phyloP scores from a whole-genome alignment of 345 rosid species.

The Lepidium aucheri region DNA sequence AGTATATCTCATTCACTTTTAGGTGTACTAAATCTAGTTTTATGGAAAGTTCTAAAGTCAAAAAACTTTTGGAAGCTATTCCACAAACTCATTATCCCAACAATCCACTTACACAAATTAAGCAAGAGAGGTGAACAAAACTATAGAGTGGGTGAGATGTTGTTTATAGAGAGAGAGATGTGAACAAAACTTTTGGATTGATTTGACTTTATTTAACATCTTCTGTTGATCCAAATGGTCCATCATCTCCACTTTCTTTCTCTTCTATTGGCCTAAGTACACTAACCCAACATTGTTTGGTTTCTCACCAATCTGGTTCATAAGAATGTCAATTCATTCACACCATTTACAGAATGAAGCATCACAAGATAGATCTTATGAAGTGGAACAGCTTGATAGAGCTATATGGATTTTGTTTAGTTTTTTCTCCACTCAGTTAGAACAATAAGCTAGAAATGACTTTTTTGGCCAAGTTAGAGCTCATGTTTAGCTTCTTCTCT shows the following conservation, averaged over 20 bases:
- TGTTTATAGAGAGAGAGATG: not conserved
- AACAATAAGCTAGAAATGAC: not conserved
- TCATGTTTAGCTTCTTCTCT: not conserved
- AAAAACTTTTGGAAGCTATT: not conserved
- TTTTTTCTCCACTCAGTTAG: not conserved
- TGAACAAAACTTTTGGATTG: not conserved
- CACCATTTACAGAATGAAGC: not conserved
- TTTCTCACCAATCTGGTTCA: slow-evolving; percentile 11
- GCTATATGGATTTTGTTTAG: not conserved
- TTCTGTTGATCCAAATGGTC: not conserved
- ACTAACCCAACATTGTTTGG: slow-evolving; percentile 1
- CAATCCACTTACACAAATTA: not conserved
- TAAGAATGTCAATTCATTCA: slow-evolving; percentile 10
- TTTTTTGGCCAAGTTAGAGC: not conserved
- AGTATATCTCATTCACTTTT: slow-evolving; percentile 4
- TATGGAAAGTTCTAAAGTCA: not conserved
- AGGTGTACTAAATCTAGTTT: slow-evolving; percentile 11
- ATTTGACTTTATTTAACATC: slow-evolving; percentile 1
- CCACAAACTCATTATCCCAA: not conserved
- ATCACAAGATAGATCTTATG: not conserved
- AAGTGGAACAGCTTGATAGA: slow-evolving; percentile 4
- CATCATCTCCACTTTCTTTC: not conserved
- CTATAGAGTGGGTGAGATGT: not conserved
- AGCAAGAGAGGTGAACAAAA: not conserved
- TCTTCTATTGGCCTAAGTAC: not conserved